These are phyloP conservation scores for Aspergillus calidoustus DNA, from an alignment of 2,329 filamentous ascomycete genomes.

Conservation along the genomic window DNA sequence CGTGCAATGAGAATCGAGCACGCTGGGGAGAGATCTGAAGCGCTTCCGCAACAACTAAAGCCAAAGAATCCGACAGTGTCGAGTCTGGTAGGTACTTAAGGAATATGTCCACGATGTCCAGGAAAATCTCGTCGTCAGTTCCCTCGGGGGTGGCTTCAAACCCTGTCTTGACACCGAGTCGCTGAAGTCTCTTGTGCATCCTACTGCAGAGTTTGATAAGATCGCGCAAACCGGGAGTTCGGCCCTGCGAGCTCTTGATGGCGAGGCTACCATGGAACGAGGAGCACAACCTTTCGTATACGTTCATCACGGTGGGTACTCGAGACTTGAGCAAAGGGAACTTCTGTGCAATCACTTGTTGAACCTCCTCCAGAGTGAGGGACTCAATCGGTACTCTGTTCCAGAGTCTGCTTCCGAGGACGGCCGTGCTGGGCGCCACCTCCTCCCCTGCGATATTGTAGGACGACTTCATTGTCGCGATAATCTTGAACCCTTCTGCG, in stretches of 20 bases:
- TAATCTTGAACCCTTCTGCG: constrained; percentile 81
- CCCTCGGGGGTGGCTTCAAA: constrained; percentile 74
- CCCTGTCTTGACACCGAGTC: constrained; percentile 64
- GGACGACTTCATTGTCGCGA: constrained; percentile 83
- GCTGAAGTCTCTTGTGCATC: constrained; percentile 67
- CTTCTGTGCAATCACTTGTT: constrained; percentile 71
- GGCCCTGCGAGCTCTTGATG: constrained; percentile 48
- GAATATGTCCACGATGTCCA: constrained; percentile 93
- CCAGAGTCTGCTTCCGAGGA: constrained; percentile 89
- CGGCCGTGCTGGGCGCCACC: constrained; percentile 67
- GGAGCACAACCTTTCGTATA: constrained; percentile 54
- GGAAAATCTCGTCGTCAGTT: constrained; percentile 80
- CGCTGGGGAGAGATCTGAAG: constrained; percentile 85
- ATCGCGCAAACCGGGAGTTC: constrained; percentile 73
- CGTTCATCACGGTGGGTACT: constrained; percentile 59
- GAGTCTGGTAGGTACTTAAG: constrained; percentile 76
- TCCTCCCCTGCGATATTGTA: constrained; percentile 70
- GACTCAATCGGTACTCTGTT: constrained; percentile 71
- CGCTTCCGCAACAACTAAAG: constrained; percentile 77
- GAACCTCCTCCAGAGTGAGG: constrained; percentile 71
- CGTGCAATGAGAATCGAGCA: constrained; percentile 74
- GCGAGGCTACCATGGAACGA: constrained; percentile 45
- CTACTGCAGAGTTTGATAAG: constrained; percentile 90
- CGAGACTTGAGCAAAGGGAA: constrained; percentile 70
- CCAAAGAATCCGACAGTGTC: constrained; percentile 56